Conservation (phyloP, 352 stramenopile species). For the Nothophytophthora sp. region DNA sequence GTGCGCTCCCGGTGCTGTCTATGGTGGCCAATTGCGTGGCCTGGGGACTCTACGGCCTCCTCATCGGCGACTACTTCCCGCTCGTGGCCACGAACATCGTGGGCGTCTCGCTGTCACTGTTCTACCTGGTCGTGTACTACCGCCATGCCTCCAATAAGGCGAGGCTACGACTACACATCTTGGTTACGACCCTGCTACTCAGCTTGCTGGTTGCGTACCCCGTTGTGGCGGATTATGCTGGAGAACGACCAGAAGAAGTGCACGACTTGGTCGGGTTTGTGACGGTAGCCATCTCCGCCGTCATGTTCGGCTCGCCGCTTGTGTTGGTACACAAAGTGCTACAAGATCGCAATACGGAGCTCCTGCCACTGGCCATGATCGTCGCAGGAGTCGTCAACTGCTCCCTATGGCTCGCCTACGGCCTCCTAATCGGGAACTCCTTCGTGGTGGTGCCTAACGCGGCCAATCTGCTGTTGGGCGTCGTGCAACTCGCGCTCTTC, state of each 20-base stretch:
- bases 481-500: conserved; percentile 57
- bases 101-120: conserved; percentile 38
- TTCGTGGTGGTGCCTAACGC: conserved; percentile 68
- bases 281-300: conserved; percentile 46
- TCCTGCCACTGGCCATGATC: conserved; percentile 56
- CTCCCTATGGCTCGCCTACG: conserved; percentile 56
- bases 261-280: conserved; percentile 52
- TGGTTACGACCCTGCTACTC: conserved; percentile 20
- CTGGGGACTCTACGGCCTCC: conserved; percentile 56
- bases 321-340: conserved; percentile 51
- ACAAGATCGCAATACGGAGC: conserved; percentile 35
- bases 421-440: conserved; percentile 43
- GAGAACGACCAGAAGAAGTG: conserved; percentile 14
- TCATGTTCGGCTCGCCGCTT: conserved; percentile 72
- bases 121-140: conserved; percentile 57
- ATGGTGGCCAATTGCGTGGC: conserved; percentile 65
- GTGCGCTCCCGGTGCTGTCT: conserved; percentile 48
- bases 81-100: conserved; percentile 53
- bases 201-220: conserved; percentile 35
- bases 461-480: conserved; percentile 57
- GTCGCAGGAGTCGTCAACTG: conserved; percentile 46
- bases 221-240: conserved; percentile 27
- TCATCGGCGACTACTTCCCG: conserved; percentile 54
- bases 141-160: conserved; percentile 18
- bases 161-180: conserved; percentile 27